phyloP scores from a whole-genome alignment of 1,284 basidiomycete species.

The Microbotryum scabiosae region DNA sequence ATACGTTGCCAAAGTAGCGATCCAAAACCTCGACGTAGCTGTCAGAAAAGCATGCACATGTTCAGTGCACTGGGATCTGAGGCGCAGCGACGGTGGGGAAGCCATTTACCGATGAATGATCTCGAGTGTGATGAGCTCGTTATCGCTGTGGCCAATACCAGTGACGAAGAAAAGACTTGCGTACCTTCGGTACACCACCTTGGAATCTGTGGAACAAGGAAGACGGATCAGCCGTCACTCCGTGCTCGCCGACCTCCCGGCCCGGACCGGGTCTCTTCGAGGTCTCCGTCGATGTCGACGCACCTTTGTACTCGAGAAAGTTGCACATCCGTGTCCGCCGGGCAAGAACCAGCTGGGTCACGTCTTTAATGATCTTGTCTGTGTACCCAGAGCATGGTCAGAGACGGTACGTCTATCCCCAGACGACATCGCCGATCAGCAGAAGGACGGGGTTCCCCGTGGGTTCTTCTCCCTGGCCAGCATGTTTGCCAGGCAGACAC shows the following conservation, averaged over 20 bases:
- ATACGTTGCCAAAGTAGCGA: constrained; percentile 97
- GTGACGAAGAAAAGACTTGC: constrained; percentile 97
- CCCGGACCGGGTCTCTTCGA: not conserved
- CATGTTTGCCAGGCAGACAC: no score
- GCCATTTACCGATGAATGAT: constrained; percentile 68
- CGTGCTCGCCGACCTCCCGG: no score
- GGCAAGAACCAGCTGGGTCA: constrained; percentile 94
- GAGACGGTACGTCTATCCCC: not conserved
- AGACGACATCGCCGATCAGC: not conserved
- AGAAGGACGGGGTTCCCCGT: not conserved
- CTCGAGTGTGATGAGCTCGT: constrained; percentile 85
- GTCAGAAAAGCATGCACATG: not conserved
- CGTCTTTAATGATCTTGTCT: constrained; percentile 94
- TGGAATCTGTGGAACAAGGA: constrained; percentile 40
- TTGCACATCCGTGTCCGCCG: constrained; percentile 97
- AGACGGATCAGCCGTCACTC: not conserved
- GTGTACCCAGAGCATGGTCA: not conserved
- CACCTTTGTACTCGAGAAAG: constrained; percentile 97
- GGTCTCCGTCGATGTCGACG: constrained; percentile 26
- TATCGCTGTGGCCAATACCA: constrained; percentile 81
- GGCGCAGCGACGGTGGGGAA: not conserved
- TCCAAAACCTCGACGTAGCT: constrained; percentile 95
- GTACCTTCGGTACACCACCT: constrained; percentile 96
- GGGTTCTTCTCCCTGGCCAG: no score
- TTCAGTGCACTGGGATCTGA: not conserved